phyloP scores from a whole-genome alignment of 352 stramenopile genomes.

The Pythium utonaiense region DNA sequence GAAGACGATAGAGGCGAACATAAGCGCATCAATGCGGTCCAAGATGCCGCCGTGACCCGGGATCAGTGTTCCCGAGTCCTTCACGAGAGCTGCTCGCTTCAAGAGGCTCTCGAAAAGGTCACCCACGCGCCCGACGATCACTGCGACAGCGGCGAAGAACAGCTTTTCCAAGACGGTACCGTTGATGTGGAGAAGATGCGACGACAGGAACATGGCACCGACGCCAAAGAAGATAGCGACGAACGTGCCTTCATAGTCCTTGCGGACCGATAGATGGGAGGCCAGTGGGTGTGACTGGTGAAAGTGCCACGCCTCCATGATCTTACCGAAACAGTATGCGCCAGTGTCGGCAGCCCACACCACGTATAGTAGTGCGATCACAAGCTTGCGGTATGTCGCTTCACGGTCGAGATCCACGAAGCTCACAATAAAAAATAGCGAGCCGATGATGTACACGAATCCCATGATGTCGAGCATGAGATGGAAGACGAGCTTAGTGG shows the following conservation, averaged over 20 bases:
- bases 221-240: constrained; percentile 79
- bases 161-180: constrained; percentile 80
- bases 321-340: constrained; percentile 91
- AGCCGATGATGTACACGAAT: constrained; percentile 62
- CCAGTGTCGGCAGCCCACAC: constrained; percentile 88
- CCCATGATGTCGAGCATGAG: constrained; percentile 52
- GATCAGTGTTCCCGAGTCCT: constrained; percentile 93
- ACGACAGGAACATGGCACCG: constrained; percentile 78
- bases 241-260: constrained; percentile 94
- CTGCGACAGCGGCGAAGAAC: constrained; percentile 78
- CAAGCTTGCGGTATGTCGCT: constrained; percentile 50
- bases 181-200: constrained; percentile 56
- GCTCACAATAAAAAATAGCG: constrained; percentile 47
- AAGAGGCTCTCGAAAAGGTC: constrained; percentile 96
- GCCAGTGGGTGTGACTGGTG: constrained; percentile 74
- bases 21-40: constrained; percentile 94
- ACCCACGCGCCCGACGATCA: constrained; percentile 94
- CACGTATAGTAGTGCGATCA: constrained; percentile 65
- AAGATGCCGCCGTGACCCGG: constrained; percentile 94
- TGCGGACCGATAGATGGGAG: constrained; percentile 91
- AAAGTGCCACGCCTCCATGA: constrained; percentile 83
- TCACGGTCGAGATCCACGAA: constrained; percentile 57
- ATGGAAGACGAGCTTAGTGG: constrained; percentile 35
- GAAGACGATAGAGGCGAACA: constrained; percentile 83
- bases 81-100: constrained; percentile 93